Conservation (phyloP, 176 grass and related monocot genomes). For the Oryza meyeriana region DNA sequence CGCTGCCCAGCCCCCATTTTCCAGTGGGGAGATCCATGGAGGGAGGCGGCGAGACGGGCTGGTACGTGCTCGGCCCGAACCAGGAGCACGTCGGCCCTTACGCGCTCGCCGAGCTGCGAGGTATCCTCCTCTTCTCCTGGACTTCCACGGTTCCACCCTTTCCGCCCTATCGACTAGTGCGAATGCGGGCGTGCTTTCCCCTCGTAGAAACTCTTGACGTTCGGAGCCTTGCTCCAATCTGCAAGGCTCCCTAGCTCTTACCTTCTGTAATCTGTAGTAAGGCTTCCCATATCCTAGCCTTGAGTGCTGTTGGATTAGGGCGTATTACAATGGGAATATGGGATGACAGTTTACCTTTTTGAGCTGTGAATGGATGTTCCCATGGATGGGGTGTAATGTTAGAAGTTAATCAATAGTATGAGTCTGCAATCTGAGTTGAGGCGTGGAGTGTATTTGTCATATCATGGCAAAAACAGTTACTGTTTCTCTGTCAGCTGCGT, state of each 20-base stretch:
- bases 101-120: conserved; percentile 67
- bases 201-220: neutral
- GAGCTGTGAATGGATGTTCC: neutral
- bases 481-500: neutral
- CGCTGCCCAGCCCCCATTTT: neutral
- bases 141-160: neutral
- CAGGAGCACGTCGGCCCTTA: conserved; percentile 88
- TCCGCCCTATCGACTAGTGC: neutral
- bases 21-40: conserved; percentile 41
- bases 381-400: neutral
- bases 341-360: neutral
- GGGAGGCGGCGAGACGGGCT: conserved; percentile 42
- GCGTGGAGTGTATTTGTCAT: neutral
- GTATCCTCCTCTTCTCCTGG: conserved; percentile 3
- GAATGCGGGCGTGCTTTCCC: conserved; percentile 4
- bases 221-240: neutral
- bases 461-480: neutral
- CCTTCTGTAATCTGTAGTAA: neutral
- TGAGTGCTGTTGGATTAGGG: neutral
- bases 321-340: neutral
- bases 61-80: conserved; percentile 86
- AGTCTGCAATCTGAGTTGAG: neutral
- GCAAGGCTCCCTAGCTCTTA: neutral
- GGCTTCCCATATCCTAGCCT: neutral
- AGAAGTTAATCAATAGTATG: neutral